Conservation (phyloP, 371 early-diverging fungal species). For the Syncephalis plumigaleata region DNA sequence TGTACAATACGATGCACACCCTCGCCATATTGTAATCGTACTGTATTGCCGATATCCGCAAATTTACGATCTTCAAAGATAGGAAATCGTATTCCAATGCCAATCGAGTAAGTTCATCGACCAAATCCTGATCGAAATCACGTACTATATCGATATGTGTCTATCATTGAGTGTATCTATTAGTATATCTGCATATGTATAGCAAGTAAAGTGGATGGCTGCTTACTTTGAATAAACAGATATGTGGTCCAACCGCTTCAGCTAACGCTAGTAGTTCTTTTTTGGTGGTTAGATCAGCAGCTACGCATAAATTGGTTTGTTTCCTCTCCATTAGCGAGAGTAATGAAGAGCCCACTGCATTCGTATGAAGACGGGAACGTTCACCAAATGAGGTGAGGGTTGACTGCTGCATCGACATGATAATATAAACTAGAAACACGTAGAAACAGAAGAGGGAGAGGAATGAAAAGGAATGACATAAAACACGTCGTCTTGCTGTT, state of each 20-base stretch:
- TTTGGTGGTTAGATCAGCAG: constrained; percentile 80
- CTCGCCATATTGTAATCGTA: constrained; percentile 76
- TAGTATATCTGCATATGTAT: background rate
- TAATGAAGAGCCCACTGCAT: constrained; percentile 12
- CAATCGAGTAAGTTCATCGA: constrained; percentile 46
- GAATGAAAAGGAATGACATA: background rate
- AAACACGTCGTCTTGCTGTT: background rate
- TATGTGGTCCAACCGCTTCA: constrained; percentile 76
- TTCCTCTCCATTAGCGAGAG: constrained; percentile 79
- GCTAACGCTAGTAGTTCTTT: constrained; percentile 71
- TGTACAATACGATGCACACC: constrained; percentile 84
- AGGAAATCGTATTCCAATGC: constrained; percentile 79
- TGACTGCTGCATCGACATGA: background rate
- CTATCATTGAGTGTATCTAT: constrained; percentile 14
- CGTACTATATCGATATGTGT: constrained; percentile 89
- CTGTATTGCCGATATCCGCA: constrained; percentile 91
- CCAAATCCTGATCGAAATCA: constrained; percentile 78
- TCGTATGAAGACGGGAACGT: too few species aligned
- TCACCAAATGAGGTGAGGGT: background rate
- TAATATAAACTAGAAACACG: background rate
- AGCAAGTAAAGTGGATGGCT: background rate
- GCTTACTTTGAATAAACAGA: constrained; percentile 79
- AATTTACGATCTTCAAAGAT: constrained; percentile 97
- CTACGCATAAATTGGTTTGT: constrained; percentile 74
- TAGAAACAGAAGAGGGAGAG: background rate